Evolutionary conservation across 352 stramenopile genomes (phyloP), one percentile per base, ranked within the genome.

Genomic region (Globisporangium okanoganense): DNA sequence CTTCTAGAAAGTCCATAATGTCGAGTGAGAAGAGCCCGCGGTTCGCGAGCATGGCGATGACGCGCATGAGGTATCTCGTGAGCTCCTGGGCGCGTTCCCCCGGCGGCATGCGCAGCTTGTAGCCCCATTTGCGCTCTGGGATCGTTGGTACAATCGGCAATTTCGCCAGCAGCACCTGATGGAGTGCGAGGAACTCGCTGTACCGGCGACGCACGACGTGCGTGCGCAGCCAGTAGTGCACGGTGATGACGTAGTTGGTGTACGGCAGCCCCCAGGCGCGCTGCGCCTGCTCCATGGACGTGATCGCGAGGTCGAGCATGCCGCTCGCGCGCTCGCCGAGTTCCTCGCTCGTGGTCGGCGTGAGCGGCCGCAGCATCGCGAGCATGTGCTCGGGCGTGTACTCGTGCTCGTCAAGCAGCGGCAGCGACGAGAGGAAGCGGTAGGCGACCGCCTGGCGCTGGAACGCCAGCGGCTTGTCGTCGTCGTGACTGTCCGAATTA

Each of bases 201-300:
- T 88, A 91, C 14, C 81, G 71, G 0, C 81, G 81, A 3, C 81
- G 77, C 43, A 91, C 77, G 18, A 88, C 67, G 62, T 91, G 78
- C 29, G 75, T 79, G 33, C 81, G 76, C 27, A 91, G 66, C 56
- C 78, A 88, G 51, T 88, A 91, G 68, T 88, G 81, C 33, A 91
- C 81, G 24, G 69, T 72, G 25, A 91, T 60, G 12, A 91, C 81
- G 51, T 88, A 91, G 66, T 85, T 88, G 24, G 78, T 85, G 65
- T 91, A 87, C n/a, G 81, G 81, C 18, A 88, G 69, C 5, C 70
- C 59, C 41, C 73, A 78, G 2, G 65, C 54, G 47, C 72, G 67
- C 65, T 91, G 81, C 1, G 81, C 75, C 22, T 79, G 73, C 62
- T 88, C 81, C 77, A 91, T 85, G 22, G 71, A 77, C 13, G 66